A percentile compares a stretch with the other conserved stretches of the same genome.
Evolutionary conservation across 768 basidiomycete species (phyloP).

Genomic region (Guyanaporus albipodus): DNA sequence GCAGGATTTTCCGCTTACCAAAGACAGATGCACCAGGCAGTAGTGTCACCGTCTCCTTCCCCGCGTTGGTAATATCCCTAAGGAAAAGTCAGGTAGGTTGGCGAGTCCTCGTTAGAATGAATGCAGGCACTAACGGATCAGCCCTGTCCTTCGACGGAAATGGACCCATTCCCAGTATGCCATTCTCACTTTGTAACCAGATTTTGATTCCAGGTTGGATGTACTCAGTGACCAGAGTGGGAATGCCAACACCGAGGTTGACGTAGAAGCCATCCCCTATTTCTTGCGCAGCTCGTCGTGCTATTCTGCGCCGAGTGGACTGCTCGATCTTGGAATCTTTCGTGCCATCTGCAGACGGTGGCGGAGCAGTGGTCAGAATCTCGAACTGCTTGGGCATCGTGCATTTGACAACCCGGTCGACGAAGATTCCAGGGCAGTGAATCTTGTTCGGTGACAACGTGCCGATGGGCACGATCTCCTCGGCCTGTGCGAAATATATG

Average conservation of each 20-base stretch:
- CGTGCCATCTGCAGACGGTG: constrained; percentile 36
- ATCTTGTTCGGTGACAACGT: constrained; percentile 76
- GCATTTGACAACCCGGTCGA: constrained; percentile 78
- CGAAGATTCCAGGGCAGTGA: constrained; percentile 78
- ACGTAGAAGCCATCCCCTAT: constrained; percentile 82
- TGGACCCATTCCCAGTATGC: constrained; percentile 82
- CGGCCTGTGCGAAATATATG: constrained; percentile 50
- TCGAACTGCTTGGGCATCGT: constrained; percentile 75
- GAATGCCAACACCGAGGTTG: constrained; percentile 89
- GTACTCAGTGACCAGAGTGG: constrained; percentile 77
- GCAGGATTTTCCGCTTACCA: constrained; percentile 60
- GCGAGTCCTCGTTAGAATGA: constrained; percentile 1
- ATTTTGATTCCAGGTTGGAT: constrained; percentile 65
- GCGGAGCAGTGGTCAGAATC: constrained; percentile 57
- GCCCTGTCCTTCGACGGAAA: constrained; percentile 73
- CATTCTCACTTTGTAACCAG: constrained; percentile 87
- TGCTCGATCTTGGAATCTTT: constrained; percentile 47
- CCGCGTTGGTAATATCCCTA: constrained; percentile 87
- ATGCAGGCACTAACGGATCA: constrained; percentile 59
- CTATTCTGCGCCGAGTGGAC: constrained; percentile 64
- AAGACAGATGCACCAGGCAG: constrained; percentile 88
- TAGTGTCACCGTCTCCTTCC: constrained; percentile 90
- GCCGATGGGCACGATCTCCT: constrained; percentile 80
- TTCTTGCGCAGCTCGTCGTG: constrained; percentile 81
- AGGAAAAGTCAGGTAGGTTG: constrained; percentile 36